phyloP scores from a whole-genome alignment of 2,329 filamentous ascomycete genomes.

The Coniochaeta pulveracea region DNA sequence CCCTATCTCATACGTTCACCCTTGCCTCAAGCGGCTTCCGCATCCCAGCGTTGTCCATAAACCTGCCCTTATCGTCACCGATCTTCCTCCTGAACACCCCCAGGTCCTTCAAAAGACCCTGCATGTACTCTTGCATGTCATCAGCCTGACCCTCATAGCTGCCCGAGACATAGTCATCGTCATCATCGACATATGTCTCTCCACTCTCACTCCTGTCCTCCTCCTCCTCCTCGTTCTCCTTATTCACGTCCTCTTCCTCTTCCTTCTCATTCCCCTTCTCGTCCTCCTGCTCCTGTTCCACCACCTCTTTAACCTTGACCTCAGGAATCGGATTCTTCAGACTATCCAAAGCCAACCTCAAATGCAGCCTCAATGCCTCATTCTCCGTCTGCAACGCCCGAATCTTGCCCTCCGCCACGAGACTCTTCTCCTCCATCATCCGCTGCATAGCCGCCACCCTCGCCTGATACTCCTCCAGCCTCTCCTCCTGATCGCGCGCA shows the following conservation, averaged over 20 bases:
- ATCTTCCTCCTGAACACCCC: slow-evolving; percentile 77
- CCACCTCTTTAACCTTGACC: slow-evolving; percentile 25
- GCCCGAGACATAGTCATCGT: slow-evolving; percentile 39
- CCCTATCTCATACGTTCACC: slow-evolving; percentile 23
- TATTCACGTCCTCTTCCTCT: slow-evolving; percentile 18
- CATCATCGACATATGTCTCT: slow-evolving; percentile 41
- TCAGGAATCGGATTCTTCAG: slow-evolving; percentile 82
- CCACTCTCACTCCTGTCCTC: slow-evolving; percentile 14
- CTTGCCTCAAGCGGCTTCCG: slow-evolving; percentile 34
- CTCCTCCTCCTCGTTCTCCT: slow-evolving; percentile 16
- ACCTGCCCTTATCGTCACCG: slow-evolving; percentile 66
- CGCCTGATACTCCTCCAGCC: slow-evolving; percentile 87
- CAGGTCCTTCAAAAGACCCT: slow-evolving; percentile 71
- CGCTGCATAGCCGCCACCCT: slow-evolving; percentile 85
- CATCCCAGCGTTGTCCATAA: slow-evolving; percentile 53
- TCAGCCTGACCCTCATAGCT: slow-evolving; percentile 41
- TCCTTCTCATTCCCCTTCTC: slow-evolving; percentile 19
- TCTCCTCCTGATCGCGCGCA: slow-evolving; percentile 66
- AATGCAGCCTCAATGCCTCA: slow-evolving; percentile 75
- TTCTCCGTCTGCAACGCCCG: slow-evolving; percentile 82
- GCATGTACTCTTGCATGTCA: slow-evolving; percentile 75
- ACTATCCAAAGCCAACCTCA: slow-evolving; percentile 76
- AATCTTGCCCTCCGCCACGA: slow-evolving; percentile 90
- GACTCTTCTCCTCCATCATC: slow-evolving; percentile 87
- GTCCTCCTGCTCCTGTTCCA: slow-evolving; percentile 6